phyloP scores from a whole-genome alignment of 768 basidiomycete genomes.

The Xanthoconium purpureum region DNA sequence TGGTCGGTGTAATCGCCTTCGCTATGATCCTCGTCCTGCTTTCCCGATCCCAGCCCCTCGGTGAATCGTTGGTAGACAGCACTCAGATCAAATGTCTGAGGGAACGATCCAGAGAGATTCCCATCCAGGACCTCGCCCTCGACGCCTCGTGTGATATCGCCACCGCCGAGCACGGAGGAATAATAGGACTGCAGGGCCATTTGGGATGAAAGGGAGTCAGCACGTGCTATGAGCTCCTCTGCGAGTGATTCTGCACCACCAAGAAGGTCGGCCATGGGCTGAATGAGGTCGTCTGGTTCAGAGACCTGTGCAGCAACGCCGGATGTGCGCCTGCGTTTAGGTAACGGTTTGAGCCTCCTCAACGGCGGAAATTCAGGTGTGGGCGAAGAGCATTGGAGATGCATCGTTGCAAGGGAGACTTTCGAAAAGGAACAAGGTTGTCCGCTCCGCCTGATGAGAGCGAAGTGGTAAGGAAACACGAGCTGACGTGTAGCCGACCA shows the following conservation, averaged over 20 bases:
- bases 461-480: slow-evolving; percentile 22
- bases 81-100: slow-evolving; percentile 29
- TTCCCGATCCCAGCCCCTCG: slow-evolving; percentile 25
- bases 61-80: slow-evolving; percentile 25
- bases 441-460: slow-evolving; percentile 13
- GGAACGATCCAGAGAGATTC: slow-evolving; percentile 19
- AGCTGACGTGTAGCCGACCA: slow-evolving; percentile 30
- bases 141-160: slow-evolving; percentile 35
- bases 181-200: slow-evolving; percentile 65
- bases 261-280: slow-evolving; percentile 33
- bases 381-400: slow-evolving; percentile 50
- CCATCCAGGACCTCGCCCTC: slow-evolving; percentile 16
- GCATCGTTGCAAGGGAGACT: slow-evolving; percentile 39
- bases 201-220: slow-evolving; percentile 54
- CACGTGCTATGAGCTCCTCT: slow-evolving; percentile 58
- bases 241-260: slow-evolving; percentile 45
- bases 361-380: slow-evolving; percentile 59
- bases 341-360: slow-evolving; percentile 72
- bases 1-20: slow-evolving; percentile 68
- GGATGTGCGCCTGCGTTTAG: slow-evolving; percentile 67
- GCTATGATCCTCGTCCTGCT: slow-evolving; percentile 50
- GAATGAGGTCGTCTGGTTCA: slow-evolving; percentile 28
- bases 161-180: slow-evolving; percentile 50
- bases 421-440: slow-evolving; percentile 14
- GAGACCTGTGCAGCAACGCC: slow-evolving; percentile 26